Evolutionary conservation across 805 yeast genomes (phyloP).

Genomic region (Peterozyma toletana): DNA sequence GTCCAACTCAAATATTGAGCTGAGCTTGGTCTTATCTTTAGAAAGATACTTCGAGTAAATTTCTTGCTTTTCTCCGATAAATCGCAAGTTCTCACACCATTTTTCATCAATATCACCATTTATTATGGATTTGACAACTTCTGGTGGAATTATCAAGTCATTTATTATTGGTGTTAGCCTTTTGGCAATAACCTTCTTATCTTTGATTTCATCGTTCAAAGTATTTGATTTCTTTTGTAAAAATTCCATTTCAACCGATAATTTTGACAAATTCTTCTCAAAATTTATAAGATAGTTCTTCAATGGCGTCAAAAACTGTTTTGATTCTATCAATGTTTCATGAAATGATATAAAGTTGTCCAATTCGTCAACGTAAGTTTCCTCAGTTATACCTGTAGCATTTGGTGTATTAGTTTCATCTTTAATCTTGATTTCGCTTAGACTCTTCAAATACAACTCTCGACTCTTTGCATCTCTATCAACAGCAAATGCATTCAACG

Average conservation of each 20-base stretch:
- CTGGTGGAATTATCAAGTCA: conserved; percentile 72
- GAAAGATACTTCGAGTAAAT: conserved; percentile 37
- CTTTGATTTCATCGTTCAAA: conserved; percentile 37
- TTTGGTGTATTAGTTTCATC: conserved; percentile 1
- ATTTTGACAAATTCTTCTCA: conserved; percentile 45
- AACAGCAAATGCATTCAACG: conserved; percentile 5
- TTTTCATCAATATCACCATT: conserved; percentile 45
- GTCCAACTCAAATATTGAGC: conserved; percentile 16
- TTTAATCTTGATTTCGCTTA: conserved; percentile 8
- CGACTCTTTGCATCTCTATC: conserved; percentile 17
- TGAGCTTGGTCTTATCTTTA: conserved; percentile 9
- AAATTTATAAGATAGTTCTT: conserved; percentile 47
- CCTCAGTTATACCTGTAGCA: not conserved
- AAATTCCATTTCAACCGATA: conserved; percentile 55
- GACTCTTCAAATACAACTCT: conserved; percentile 11
- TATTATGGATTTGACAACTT: conserved; percentile 48
- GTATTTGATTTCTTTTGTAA: conserved; percentile 47
- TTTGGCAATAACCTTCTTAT: conserved; percentile 39
- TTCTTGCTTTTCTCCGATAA: conserved; percentile 49
- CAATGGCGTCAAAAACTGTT: conserved; percentile 38
- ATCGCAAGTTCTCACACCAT: conserved; percentile 65
- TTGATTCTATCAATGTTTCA: conserved; percentile 20
- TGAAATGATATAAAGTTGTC: conserved; percentile 19
- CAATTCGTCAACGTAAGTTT: conserved; percentile 5
- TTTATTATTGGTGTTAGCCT: conserved; percentile 69